phyloP scores from a whole-genome alignment of 192 early-diverging fungal genomes.

The Thamnidium elegans region DNA sequence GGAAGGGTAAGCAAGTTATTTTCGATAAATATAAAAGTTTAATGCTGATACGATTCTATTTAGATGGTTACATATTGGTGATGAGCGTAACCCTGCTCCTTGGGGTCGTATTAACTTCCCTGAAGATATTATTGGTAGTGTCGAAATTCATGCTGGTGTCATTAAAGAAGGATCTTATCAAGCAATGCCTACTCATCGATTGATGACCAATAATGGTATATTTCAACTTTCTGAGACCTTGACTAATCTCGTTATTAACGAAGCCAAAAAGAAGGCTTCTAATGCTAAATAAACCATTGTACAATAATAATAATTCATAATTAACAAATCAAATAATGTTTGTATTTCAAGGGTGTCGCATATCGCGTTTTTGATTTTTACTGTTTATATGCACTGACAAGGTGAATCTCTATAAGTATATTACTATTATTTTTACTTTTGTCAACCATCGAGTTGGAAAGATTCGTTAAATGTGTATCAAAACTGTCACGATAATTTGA shows the following conservation, averaged over 20 bases:
- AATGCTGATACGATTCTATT: not conserved
- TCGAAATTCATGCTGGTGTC: slow-evolving; percentile 45
- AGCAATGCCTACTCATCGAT: slow-evolving; percentile 57
- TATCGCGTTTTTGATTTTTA: too few relatives aligned
- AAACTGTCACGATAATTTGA: too few relatives aligned
- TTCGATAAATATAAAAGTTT: too few relatives aligned
- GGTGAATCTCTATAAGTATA: too few relatives aligned
- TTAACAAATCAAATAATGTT: too few relatives aligned
- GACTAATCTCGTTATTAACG: slow-evolving; percentile 33
- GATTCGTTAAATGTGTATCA: too few relatives aligned
- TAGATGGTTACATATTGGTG: slow-evolving; percentile 40
- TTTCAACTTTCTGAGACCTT: slow-evolving; percentile 52
- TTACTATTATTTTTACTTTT: too few relatives aligned
- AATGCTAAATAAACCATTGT: too few relatives aligned
- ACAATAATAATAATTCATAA: too few relatives aligned
- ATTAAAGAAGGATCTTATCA: slow-evolving; percentile 50
- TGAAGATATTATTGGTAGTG: slow-evolving; percentile 63
- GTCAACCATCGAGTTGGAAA: too few relatives aligned
- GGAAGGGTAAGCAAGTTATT: slow-evolving; percentile 39
- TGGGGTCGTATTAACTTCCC: slow-evolving; percentile 52
- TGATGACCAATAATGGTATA: slow-evolving; percentile 49
- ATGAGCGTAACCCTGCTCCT: slow-evolving; percentile 40
- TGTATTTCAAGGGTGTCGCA: too few relatives aligned
- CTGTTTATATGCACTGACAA: too few relatives aligned
- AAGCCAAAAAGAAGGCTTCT: slow-evolving; percentile 11